A percentile compares a stretch with the other conserved stretches of the same genome.
Conservation (phyloP, 768 basidiomycete genomes). For the Suillus subalutaceus region DNA sequence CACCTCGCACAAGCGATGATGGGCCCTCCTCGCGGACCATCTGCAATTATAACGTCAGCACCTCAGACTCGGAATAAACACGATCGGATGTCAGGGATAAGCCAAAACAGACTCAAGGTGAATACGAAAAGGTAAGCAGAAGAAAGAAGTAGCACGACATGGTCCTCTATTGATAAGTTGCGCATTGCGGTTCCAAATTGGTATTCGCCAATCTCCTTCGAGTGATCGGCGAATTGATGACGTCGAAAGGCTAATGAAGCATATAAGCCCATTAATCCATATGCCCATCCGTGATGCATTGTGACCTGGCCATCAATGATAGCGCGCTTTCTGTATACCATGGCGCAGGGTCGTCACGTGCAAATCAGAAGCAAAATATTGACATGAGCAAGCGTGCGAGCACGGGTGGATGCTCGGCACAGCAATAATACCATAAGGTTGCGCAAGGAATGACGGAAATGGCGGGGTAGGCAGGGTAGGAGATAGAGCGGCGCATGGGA, state of each 20-base stretch:
- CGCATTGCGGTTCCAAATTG: background rate
- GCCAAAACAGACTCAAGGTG: conserved; percentile 3
- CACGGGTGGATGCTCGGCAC: background rate
- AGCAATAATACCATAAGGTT: background rate
- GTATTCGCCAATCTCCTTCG: background rate
- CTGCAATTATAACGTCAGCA: conserved; percentile 34
- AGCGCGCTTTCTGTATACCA: background rate
- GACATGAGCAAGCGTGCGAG: background rate
- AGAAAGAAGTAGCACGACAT: background rate
- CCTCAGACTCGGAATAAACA: background rate
- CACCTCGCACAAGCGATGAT: conserved; percentile 74
- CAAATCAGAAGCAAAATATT: background rate
- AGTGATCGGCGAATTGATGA: background rate
- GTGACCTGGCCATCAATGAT: background rate
- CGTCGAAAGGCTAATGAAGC: background rate
- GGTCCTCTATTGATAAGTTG: background rate
- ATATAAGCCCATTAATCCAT: background rate
- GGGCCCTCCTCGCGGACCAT: conserved; percentile 89
- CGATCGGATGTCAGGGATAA: conserved; percentile 13
- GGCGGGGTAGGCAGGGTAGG: background rate
- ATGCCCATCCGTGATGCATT: background rate
- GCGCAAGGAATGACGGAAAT: background rate
- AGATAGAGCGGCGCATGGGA: background rate
- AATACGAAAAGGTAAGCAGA: background rate
- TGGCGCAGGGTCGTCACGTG: background rate